These are phyloP conservation scores for Babesia divergens DNA, from an alignment of 169 alveolate genomes.

Conservation along the genomic window DNA sequence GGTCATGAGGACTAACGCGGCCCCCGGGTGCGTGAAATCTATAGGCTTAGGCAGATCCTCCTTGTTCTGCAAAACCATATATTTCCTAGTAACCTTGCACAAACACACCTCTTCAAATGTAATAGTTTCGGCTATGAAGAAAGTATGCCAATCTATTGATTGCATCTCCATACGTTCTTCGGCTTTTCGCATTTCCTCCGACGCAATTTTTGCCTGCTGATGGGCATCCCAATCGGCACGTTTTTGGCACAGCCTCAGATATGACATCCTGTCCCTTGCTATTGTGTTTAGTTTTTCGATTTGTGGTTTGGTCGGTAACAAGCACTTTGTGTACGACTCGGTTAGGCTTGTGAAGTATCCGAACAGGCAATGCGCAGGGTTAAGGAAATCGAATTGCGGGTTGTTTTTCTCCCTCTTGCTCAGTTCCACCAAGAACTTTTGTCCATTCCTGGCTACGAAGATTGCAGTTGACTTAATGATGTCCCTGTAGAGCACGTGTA, in stretches of 20 bases:
- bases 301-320: conserved; percentile 87
- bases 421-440: conserved; percentile 88
- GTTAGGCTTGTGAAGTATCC: conserved; percentile 90
- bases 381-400: conserved; percentile 92
- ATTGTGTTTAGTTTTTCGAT: conserved; percentile 81
- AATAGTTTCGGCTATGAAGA: conserved; percentile 85
- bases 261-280: conserved; percentile 72
- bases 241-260: conserved; percentile 68
- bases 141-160: conserved; percentile 89
- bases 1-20: conserved; percentile 17
- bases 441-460: conserved; percentile 97
- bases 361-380: conserved; percentile 93
- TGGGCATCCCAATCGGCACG: conserved; percentile 81
- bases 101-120: conserved; percentile 69
- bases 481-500: conserved; percentile 64
- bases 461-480: conserved; percentile 93
- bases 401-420: conserved; percentile 78
- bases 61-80: conserved; percentile 6
- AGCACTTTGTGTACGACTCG: conserved; percentile 91
- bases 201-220: conserved; percentile 80
- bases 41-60: conserved; percentile 52
- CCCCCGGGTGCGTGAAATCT: conserved; percentile 57
- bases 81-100: background rate
- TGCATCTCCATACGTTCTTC: conserved; percentile 80
- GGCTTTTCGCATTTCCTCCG: conserved; percentile 73